Evolutionary conservation across 306 rosid species (phyloP).

Genomic region (Casuarina cunninghamiana): DNA sequence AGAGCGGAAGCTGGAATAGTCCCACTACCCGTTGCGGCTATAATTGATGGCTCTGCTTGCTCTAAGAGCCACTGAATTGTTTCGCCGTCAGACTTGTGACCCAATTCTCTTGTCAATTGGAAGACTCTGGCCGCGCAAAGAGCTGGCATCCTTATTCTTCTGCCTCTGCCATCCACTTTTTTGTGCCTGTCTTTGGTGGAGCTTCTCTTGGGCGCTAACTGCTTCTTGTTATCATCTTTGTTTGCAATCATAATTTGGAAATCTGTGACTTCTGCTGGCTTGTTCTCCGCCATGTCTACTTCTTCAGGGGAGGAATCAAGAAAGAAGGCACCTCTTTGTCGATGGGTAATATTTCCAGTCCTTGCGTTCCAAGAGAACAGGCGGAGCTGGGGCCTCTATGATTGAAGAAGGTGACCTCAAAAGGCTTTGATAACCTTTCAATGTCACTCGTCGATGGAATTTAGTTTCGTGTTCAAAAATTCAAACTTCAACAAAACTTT

Average conservation of each 20-base stretch:
- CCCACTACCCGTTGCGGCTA: slow-evolving; percentile 54
- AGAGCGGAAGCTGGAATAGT: slow-evolving; percentile 48
- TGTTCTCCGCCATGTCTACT: slow-evolving; percentile 54
- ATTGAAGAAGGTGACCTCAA: slow-evolving; percentile 26
- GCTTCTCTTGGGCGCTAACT: slow-evolving; percentile 43
- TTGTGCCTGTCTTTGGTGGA: slow-evolving; percentile 58
- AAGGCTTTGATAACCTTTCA: slow-evolving; percentile 23
- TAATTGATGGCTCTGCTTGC: slow-evolving; percentile 56
- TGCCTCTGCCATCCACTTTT: slow-evolving; percentile 59
- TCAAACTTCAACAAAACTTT: not conserved
- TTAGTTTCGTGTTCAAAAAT: slow-evolving; percentile 22
- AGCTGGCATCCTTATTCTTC: slow-evolving; percentile 63
- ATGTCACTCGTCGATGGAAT: slow-evolving; percentile 10
- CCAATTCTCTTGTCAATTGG: slow-evolving; percentile 51
- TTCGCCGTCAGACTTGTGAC: slow-evolving; percentile 52
- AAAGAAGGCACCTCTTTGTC: slow-evolving; percentile 34
- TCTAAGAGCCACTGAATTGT: slow-evolving; percentile 61
- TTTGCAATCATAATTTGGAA: slow-evolving; percentile 35
- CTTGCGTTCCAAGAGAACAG: slow-evolving; percentile 23
- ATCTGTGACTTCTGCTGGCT: slow-evolving; percentile 46
- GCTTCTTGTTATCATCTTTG: slow-evolving; percentile 46
- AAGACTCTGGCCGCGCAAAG: slow-evolving; percentile 61
- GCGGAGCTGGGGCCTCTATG: slow-evolving; percentile 4
- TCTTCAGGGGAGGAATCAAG: slow-evolving; percentile 21
- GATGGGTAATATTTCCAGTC: slow-evolving; percentile 13